Evolutionary conservation across 2,329 filamentous ascomycete species (phyloP).

Genomic region (Fusarium multiceps): DNA sequence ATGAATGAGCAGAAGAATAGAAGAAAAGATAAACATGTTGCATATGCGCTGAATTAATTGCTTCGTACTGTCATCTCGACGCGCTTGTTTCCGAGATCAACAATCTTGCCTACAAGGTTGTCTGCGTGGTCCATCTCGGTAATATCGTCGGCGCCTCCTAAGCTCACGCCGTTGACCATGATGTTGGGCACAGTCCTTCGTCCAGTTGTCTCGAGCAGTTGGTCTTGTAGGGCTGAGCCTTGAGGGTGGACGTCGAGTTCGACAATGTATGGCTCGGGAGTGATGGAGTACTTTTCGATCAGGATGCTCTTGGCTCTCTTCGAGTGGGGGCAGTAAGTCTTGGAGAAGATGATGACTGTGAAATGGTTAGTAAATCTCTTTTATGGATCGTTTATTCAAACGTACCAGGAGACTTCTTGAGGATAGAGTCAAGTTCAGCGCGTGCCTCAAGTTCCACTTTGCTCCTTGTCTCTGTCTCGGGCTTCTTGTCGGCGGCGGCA

Average conservation of each 20-base stretch:
- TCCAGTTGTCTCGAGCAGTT: conserved; percentile 78
- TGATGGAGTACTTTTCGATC: conserved; percentile 84
- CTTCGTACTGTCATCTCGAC: conserved; percentile 61
- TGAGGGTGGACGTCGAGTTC: conserved; percentile 88
- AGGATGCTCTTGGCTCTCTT: conserved; percentile 87
- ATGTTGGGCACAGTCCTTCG: conserved; percentile 92
- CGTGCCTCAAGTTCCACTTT: conserved; percentile 73
- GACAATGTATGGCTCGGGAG: conserved; percentile 85
- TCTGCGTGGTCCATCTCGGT: conserved; percentile 74
- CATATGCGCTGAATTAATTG: neutral
- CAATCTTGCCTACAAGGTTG: conserved; percentile 77
- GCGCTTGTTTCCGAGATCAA: conserved; percentile 77
- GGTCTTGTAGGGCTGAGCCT: conserved; percentile 77
- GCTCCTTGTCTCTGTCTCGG: conserved; percentile 66
- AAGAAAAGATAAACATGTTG: neutral
- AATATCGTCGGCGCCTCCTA: conserved; percentile 91
- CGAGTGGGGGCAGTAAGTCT: conserved; percentile 90
- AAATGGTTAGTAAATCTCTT: conserved; percentile 16
- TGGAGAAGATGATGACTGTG: conserved; percentile 93
- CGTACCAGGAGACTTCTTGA: conserved; percentile 87
- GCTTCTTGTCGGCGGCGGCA: conserved; percentile 42
- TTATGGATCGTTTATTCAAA: conserved; percentile 20
- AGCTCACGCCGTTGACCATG: conserved; percentile 85
- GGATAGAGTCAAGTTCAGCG: conserved; percentile 77
- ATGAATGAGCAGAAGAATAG: conserved; percentile 9